Percentiles rank a stretch among this genome's conserved stretches.
Evolutionary conservation across 768 basidiomycete species (phyloP).

Genomic region (Boletus fagicola): DNA sequence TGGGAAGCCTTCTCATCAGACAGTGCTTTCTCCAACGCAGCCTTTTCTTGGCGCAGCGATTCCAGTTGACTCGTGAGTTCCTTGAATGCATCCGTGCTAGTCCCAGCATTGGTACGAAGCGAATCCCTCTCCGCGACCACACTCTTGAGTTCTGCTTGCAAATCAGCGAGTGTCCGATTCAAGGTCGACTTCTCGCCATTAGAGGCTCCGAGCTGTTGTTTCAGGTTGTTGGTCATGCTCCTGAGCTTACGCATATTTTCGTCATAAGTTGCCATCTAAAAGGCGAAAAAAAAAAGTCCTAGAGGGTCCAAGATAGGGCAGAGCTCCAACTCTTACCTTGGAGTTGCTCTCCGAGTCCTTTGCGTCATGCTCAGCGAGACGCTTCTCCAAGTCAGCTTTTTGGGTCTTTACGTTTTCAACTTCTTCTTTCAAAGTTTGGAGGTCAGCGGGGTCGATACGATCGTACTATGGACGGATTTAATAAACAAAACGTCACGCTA

Average conservation of each 20-base stretch:
- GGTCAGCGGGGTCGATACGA: conserved; percentile 82
- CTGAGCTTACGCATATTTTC: conserved; percentile 39
- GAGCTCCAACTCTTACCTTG: conserved; percentile 28
- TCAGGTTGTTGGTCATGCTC: conserved; percentile 27
- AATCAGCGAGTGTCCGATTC: conserved; percentile 25
- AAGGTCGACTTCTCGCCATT: conserved; percentile 32
- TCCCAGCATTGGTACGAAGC: conserved; percentile 18
- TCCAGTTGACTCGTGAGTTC: conserved; percentile 37
- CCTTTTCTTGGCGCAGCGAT: conserved; percentile 39
- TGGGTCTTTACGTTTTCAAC: conserved; percentile 51
- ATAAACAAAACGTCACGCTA: background rate
- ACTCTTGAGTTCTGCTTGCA: conserved; percentile 30
- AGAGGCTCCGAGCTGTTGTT: conserved; percentile 22
- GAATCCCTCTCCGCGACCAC: conserved; percentile 31
- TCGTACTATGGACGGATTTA: conserved; percentile 56
- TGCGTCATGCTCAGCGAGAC: conserved; percentile 31
- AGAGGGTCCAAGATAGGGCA: background rate
- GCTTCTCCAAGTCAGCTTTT: conserved; percentile 36
- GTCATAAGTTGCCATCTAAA: conserved; percentile 45
- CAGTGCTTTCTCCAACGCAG: conserved; percentile 37
- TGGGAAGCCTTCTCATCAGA: conserved; percentile 37
- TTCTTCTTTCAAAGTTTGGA: conserved; percentile 76
- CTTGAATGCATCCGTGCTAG: conserved; percentile 23
- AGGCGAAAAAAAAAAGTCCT: background rate
- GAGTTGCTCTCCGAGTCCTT: conserved; percentile 28